Conservation (phyloP, 805 yeast species). For the Saccharomycopsis sp. region DNA sequence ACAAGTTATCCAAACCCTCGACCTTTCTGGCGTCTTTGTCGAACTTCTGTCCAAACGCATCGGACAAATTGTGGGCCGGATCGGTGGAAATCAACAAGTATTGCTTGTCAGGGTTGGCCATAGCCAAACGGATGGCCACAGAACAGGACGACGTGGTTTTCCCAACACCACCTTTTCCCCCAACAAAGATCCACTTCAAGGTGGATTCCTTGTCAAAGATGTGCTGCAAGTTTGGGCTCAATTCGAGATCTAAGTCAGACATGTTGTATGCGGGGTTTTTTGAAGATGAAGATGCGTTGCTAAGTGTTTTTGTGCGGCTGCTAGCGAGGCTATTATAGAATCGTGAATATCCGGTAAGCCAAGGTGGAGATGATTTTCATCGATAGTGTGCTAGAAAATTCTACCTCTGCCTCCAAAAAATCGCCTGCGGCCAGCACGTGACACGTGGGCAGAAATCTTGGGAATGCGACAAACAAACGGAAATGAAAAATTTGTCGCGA, state of each 20-base stretch:
- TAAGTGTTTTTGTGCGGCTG: too few species aligned
- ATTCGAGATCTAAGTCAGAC: slow-evolving; percentile 33
- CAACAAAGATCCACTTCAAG: slow-evolving; percentile 95
- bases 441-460: too few species aligned
- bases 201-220: slow-evolving; percentile 54
- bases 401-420: too few species aligned
- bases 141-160: slow-evolving; percentile 97
- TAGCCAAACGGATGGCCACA: slow-evolving; percentile 87
- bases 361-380: too few species aligned
- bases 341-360: too few species aligned
- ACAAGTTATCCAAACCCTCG: slow-evolving; percentile 78
- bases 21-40: slow-evolving; percentile 95
- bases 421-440: too few species aligned
- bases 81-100: slow-evolving; percentile 91
- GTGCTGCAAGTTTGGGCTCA: slow-evolving; percentile 68
- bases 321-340: too few species aligned
- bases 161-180: slow-evolving; percentile 99
- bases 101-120: slow-evolving; percentile 68
- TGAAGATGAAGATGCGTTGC: too few species aligned
- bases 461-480: too few species aligned
- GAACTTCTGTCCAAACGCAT: slow-evolving; percentile 97
- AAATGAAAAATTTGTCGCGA: too few species aligned
- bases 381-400: too few species aligned
- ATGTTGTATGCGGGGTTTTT: slow-evolving; percentile 6
- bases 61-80: slow-evolving; percentile 97